A percentile compares a stretch with the other conserved stretches of the same genome.
phyloP scores from a whole-genome alignment of 768 basidiomycete genomes.

The Suillus luteus region DNA sequence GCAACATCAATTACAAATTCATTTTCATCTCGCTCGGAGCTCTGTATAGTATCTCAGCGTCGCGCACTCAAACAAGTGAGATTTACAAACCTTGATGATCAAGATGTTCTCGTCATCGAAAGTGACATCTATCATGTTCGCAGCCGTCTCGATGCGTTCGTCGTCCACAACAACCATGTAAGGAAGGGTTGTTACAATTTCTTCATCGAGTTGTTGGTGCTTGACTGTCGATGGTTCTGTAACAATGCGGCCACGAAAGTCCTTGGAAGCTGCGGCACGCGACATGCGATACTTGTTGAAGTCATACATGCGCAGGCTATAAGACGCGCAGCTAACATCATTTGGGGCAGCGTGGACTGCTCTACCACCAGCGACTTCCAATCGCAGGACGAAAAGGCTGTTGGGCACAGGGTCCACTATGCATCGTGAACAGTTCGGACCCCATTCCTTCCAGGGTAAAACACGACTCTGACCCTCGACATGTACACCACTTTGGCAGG shows the following conservation, averaged over 20 bases:
- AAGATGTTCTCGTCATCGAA: conserved; percentile 5
- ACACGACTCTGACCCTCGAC: neutral
- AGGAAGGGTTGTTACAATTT: neutral
- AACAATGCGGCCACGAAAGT: neutral
- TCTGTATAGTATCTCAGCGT: neutral
- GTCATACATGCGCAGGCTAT: conserved; percentile 1
- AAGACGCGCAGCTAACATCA: neutral
- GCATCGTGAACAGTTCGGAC: conserved; percentile 1
- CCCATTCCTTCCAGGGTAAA: conserved; percentile 2
- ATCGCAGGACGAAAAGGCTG: neutral
- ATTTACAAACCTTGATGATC: conserved; percentile 3
- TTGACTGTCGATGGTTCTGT: conserved; percentile 1
- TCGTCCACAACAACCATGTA: neutral
- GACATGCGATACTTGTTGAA: conserved; percentile 3
- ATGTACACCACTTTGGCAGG: neutral
- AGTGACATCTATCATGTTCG: conserved; percentile 3
- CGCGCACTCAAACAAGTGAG: neutral
- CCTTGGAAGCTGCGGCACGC: conserved; percentile 5
- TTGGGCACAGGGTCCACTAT: neutral
- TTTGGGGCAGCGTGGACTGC: conserved; percentile 1
- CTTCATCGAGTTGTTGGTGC: neutral
- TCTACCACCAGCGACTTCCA: conserved; percentile 2
- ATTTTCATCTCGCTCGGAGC: neutral
- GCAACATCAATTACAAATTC: neutral
- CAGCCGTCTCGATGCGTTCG: neutral